Evolutionary conservation across 768 basidiomycete genomes (phyloP).

Genomic region (Tricholoma saponaceum): DNA sequence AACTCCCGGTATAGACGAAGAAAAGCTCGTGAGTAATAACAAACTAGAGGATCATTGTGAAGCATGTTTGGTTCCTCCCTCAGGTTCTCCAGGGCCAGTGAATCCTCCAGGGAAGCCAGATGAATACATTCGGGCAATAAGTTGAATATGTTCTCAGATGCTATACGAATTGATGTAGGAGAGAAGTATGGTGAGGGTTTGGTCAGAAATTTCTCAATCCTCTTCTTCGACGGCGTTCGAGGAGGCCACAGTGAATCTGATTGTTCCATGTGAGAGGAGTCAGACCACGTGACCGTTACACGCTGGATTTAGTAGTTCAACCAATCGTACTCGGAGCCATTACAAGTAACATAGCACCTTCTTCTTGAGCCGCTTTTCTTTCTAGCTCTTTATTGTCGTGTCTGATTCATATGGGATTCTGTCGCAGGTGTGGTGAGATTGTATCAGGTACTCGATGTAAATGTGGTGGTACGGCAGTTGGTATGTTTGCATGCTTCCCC

Average conservation of each 20-base stretch:
- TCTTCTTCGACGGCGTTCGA: neutral
- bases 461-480: constrained; percentile 77
- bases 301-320: neutral
- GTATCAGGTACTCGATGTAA: constrained; percentile 67
- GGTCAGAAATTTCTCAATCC: neutral
- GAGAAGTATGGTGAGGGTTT: constrained; percentile 10
- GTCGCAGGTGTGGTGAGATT: constrained; percentile 82
- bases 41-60: constrained; percentile 20
- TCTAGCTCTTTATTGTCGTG: constrained; percentile 5
- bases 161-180: neutral
- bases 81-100: neutral
- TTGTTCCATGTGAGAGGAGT: neutral
- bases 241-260: neutral
- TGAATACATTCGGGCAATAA: neutral
- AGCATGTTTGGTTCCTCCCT: constrained; percentile 1
- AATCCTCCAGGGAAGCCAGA: neutral
- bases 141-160: neutral
- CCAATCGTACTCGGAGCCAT: too few species aligned
- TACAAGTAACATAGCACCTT: too few species aligned
- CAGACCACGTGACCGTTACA: constrained; percentile 14
- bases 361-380: constrained; percentile 5
- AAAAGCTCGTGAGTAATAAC: constrained; percentile 22
- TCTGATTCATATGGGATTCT: constrained; percentile 64
- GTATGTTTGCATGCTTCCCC: constrained; percentile 39
- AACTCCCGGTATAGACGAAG: constrained; percentile 20